Evolutionary conservation across 148 eudicot genomes (phyloP), one percentile per base, ranked within the genome.

Genomic region (Silene conica): DNA sequence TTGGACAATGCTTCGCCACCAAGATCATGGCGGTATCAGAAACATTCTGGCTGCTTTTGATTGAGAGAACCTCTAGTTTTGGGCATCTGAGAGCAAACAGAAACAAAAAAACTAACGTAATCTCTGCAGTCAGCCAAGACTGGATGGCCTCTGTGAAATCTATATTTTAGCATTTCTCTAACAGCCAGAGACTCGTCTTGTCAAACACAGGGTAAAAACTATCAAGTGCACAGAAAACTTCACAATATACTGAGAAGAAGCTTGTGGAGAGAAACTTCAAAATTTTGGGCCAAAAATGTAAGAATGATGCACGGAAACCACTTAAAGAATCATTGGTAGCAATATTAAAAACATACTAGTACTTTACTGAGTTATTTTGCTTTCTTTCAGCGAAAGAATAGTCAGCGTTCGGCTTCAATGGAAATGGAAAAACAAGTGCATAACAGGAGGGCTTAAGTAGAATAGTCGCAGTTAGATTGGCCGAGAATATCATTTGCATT

Each of bases 21-120:
- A 80, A 83, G 10, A 70, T 41, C 78, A 95, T 79, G 16, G 82
- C 82, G 26, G 66, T 79, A 70, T 92, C 89, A 0, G 92, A 90
- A 8, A 90, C 91, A 48, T 84, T 87, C 62, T 86, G 93, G 68
- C 86, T 83, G 77, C 97, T 92, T 87, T 84, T 90, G 74, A 95
- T 84, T 1, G 88, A 88, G 25, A 95, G 93, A 61, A 87, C 85
- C 85, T 89, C 74, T 28, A 95, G 92, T 45, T 89, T 92, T 12
- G 92, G 96, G 82, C 92, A 95, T 85, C 98, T 95, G 84, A 54
- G 46, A 71, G 31, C 20, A 68, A 69, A 67, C 52, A 11, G 16
- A 3, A 41, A 13, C 50, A n/a, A 61, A 48, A 63, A 69, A 48
- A 69, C 31, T 57, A 16, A 68, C 22, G 61, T 56, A 38, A 75